A percentile compares a stretch with the other conserved stretches of the same genome.
Conservation (phyloP, 257 asterid genomes). For the Oldenlandia corymbosa region DNA sequence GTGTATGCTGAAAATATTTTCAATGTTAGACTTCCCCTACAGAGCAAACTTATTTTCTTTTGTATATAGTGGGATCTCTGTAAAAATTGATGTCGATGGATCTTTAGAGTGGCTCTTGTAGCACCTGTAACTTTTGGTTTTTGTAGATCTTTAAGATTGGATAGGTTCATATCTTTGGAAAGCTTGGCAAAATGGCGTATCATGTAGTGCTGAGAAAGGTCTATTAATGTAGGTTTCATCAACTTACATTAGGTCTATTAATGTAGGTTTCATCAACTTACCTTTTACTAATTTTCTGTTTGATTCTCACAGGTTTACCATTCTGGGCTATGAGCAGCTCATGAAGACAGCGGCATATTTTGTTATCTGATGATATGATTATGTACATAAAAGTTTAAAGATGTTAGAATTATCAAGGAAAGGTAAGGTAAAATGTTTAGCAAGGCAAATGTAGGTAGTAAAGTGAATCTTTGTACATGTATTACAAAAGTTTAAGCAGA, state of each 20-base stretch:
- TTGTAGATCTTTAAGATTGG: not conserved
- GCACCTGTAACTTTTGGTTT: not conserved
- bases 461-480: not conserved
- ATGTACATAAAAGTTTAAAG: not conserved
- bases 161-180: not conserved
- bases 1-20: not conserved
- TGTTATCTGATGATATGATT: not conserved
- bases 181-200: not conserved
- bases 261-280: not conserved
- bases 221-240: not conserved
- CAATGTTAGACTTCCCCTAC: not conserved
- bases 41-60: not conserved
- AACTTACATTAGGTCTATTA: too few relatives aligned
- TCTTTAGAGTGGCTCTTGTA: not conserved
- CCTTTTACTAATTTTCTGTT: constrained; percentile 3
- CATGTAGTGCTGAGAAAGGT: not conserved
- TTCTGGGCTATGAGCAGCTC: constrained; percentile 15
- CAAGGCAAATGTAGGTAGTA: not conserved
- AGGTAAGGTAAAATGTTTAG: not conserved
- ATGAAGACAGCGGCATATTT: not conserved
- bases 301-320: constrained; percentile 27
- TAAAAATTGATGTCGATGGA: not conserved
- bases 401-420: not conserved
- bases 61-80: not conserved
- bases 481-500: too few relatives aligned